Conservation (phyloP, 495 filamentous ascomycete species). For the Penicillium chermesinum region DNA sequence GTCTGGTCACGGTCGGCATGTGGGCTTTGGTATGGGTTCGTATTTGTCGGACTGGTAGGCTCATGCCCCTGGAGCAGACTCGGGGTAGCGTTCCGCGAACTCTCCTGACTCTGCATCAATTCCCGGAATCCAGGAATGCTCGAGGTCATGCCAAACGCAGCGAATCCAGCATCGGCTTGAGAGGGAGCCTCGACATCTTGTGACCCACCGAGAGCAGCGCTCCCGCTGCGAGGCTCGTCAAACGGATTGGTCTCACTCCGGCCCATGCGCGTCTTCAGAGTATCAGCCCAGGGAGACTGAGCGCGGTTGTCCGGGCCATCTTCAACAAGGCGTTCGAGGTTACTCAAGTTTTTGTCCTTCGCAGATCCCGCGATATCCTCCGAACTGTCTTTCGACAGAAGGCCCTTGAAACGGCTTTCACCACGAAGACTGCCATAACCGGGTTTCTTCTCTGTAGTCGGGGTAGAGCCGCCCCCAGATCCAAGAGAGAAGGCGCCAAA, state of each 20-base stretch:
- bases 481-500: slow-evolving; percentile 79
- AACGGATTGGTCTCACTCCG: slow-evolving; percentile 84
- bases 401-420: slow-evolving; percentile 77
- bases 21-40: slow-evolving; percentile 96
- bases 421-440: slow-evolving; percentile 63
- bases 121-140: slow-evolving; percentile 66
- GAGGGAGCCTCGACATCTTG: slow-evolving; percentile 65
- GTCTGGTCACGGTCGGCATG: slow-evolving; percentile 57
- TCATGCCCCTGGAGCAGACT: slow-evolving; percentile 54
- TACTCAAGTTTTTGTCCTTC: slow-evolving; percentile 50
- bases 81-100: slow-evolving; percentile 53
- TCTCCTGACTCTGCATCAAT: slow-evolving; percentile 53
- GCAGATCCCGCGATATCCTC: slow-evolving; percentile 55
- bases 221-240: slow-evolving; percentile 61
- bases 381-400: slow-evolving; percentile 71
- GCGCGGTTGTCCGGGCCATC: slow-evolving; percentile 38
- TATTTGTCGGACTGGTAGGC: slow-evolving; percentile 86
- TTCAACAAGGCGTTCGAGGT: slow-evolving; percentile 52
- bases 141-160: slow-evolving; percentile 73
- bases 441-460: slow-evolving; percentile 60
- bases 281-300: slow-evolving; percentile 51
- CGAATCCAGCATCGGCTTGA: slow-evolving; percentile 48
- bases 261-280: slow-evolving; percentile 42
- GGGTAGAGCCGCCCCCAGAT: slow-evolving; percentile 36
- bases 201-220: slow-evolving; percentile 73